Evolutionary conservation across 164 flowering plant genomes (phyloP).

Genomic region (Kingdonia uniflora): DNA sequence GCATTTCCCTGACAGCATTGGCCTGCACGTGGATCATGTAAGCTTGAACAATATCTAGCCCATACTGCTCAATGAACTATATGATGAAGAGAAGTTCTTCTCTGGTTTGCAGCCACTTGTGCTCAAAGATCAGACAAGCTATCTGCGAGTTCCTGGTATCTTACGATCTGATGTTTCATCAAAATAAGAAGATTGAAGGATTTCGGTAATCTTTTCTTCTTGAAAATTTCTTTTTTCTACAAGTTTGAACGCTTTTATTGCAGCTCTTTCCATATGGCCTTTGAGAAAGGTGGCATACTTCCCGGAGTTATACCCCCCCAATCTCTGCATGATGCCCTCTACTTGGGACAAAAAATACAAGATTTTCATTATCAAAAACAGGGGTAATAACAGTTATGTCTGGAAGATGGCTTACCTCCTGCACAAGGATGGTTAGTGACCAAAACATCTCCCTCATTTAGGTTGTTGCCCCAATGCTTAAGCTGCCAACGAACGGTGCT

Average conservation of each 20-base stretch:
- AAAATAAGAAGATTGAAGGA: slow-evolving; percentile 53
- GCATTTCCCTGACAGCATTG: slow-evolving; percentile 96
- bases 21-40: slow-evolving; percentile 87
- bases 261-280: slow-evolving; percentile 90
- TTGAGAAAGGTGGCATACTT: slow-evolving; percentile 99
- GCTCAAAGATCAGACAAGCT: slow-evolving; percentile 93
- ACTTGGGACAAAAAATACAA: slow-evolving; percentile 93
- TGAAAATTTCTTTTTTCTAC: slow-evolving; percentile 85
- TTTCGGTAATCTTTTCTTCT: slow-evolving; percentile 80
- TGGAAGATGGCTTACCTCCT: slow-evolving; percentile 98
- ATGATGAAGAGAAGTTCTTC: slow-evolving; percentile 87
- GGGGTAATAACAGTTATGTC: slow-evolving; percentile 97
- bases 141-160: slow-evolving; percentile 85
- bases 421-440: slow-evolving; percentile 93
- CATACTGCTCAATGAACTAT: slow-evolving; percentile 89
- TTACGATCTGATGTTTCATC: slow-evolving; percentile 34
- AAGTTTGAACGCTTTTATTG: slow-evolving; percentile 95
- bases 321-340: slow-evolving; percentile 99
- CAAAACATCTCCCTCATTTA: slow-evolving; percentile 90
- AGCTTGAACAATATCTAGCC: slow-evolving; percentile 76
- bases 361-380: slow-evolving; percentile 62
- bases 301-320: slow-evolving; percentile 99
- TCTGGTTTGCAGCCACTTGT: slow-evolving; percentile 95
- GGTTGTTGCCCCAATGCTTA: slow-evolving; percentile 68
- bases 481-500: slow-evolving; percentile 94